These are phyloP conservation scores for Trichopus zeylanicus DNA, from an alignment of 116 monocot genomes.

Conservation along the genomic window DNA sequence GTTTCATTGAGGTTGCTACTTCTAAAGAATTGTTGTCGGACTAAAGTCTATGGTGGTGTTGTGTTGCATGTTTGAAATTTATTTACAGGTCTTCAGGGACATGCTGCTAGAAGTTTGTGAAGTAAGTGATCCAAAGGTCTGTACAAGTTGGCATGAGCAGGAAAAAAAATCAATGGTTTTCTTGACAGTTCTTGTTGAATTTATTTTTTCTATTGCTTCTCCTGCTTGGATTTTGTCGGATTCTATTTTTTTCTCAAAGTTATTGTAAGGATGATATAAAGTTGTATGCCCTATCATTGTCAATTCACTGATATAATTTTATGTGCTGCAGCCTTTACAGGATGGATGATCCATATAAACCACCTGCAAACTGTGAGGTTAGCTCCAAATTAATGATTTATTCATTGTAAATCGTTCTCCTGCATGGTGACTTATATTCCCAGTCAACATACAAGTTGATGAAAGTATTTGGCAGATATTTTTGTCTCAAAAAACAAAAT, in stretches of 20 bases:
- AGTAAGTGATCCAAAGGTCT: constrained; percentile 90
- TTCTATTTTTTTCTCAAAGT: not conserved
- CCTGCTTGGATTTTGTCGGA: no score
- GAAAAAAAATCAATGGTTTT: constrained; percentile 84
- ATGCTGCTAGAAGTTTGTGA: constrained; percentile 84
- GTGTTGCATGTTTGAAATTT: not conserved
- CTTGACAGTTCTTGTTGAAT: no score
- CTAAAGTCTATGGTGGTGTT: not conserved
- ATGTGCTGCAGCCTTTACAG: constrained; percentile 62
- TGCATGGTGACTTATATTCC: not conserved
- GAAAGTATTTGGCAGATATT: not conserved
- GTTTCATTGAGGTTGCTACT: constrained; percentile 79
- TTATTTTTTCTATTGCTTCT: no score
- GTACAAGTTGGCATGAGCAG: constrained; percentile 83
- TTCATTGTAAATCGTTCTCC: not conserved
- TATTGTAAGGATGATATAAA: not conserved
- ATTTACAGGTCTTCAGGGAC: constrained; percentile 67
- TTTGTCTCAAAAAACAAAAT: not conserved
- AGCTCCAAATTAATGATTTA: constrained; percentile 2
- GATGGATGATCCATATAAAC: constrained; percentile 84
- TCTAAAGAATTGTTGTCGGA: not conserved
- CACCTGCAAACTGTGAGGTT: constrained; percentile 71
- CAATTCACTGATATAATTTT: not conserved
- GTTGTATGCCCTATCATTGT: not conserved
- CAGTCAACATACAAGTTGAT: no score